Base-by-base conservation (phyloP, 2,329 filamentous ascomycete genomes). In the Colletotrichum ledebouriae region DNA sequence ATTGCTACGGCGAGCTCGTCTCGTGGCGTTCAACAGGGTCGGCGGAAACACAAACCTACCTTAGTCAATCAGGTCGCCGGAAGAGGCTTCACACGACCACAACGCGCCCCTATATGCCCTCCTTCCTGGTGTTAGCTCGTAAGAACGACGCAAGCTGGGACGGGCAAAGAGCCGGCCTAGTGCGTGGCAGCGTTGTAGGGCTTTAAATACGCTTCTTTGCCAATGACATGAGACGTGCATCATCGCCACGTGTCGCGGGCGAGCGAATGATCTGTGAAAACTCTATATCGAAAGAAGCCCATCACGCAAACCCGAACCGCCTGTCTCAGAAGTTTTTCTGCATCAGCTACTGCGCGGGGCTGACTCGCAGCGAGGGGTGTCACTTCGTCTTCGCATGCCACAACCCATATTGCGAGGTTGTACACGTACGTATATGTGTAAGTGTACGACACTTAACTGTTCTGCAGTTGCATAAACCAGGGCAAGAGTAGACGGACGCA, bases 301-400 rank as follows among this genome's bases (percentile, higher is more conserved):
- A 64, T 68, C 39, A 64, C 61, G 55, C 47, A 44, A 59, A 59
- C 47, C 61, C 22, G 47, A 65, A 53, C 55, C 65, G 47, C 22
- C 55, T 49, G 55, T 68, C 65, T 64, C 60, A 59, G 65, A 68
- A 41, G 33, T 53, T 65, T 55, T 41, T 41, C 47, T 65, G 60
- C 61, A 59, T 59, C 53, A 59, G 47, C 34, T 67, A 55, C 60
- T 68, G 65, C 65, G 55, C 11, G 65, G 12, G 39, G 46, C 53
- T 68, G 65, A 68, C 65, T 68, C 65, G 55, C 41, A 49, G 39
- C 29, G 49, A 39, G 10, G 34, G 39, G 29, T n/a, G 29, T 5
- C 22, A 34, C 29, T 25, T 61, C 41, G 15, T 37, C 20, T 20
- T 52, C n/a, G 46, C 25, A 49, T 25, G 11, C 37, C n/a, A 44